Evolutionary conservation across 176 grass and related monocot genomes (phyloP).

Genomic region (Triticum aestivum): IWGSC_CS_RefSeq_v2.1 NC_057801.1:148290568-148291067

Average conservation of each 20-base stretch:
- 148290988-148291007: constrained; percentile 97
- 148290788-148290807: not conserved
- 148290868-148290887: not conserved
- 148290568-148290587: not conserved
- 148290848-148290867: constrained; percentile 79
- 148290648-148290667: not conserved
- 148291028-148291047: constrained; percentile 43
- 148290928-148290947: constrained; percentile 93
- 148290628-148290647: not conserved
- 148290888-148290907: not conserved
- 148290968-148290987: constrained; percentile 82
- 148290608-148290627: constrained; percentile 12
- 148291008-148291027: constrained; percentile 96
- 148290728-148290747: not conserved
- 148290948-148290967: constrained; percentile 69
- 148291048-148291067: not conserved
- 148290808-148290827: constrained; percentile 61
- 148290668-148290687: not conserved
- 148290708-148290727: constrained; percentile 19
- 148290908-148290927: constrained; percentile 38
- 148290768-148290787: no score
- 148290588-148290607: not conserved
- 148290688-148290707: no score
- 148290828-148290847: constrained; percentile 81
- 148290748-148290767: not conserved